A percentile compares a stretch with the other conserved stretches of the same genome.
phyloP scores from a whole-genome alignment of 441 rosid genomes.

The Brassica hybrid region DNA sequence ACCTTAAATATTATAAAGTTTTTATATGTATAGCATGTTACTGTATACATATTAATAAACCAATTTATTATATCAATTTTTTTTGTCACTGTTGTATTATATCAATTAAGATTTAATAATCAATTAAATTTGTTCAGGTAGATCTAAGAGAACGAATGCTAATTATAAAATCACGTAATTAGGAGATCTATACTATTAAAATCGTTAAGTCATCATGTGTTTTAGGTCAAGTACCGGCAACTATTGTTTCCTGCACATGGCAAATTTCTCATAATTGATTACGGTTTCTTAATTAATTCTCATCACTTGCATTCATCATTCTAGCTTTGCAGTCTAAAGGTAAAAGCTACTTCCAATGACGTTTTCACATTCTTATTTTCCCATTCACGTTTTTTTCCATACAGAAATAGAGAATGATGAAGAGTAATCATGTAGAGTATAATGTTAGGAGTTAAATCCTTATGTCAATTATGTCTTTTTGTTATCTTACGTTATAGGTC shows the following conservation, averaged over 20 bases:
- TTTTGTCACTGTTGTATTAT: too few species aligned
- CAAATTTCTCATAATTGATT: conserved; percentile 31
- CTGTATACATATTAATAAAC: conserved; percentile 2
- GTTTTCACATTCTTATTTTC: neutral
- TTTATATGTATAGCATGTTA: conserved; percentile 2
- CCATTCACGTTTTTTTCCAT: neutral
- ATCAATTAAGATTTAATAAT: neutral
- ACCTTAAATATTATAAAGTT: neutral
- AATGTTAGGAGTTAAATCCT: neutral
- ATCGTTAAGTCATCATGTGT: conserved; percentile 29
- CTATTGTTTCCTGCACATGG: conserved; percentile 35
- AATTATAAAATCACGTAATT: conserved; percentile 20
- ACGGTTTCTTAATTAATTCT: too few species aligned
- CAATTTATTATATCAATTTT: neutral
- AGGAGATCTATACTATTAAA: conserved; percentile 14
- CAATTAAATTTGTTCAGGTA: conserved; percentile 32
- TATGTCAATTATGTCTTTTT: too few species aligned
- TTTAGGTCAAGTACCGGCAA: conserved; percentile 29
- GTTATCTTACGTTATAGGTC: conserved; percentile 10
- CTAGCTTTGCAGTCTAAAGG: neutral
- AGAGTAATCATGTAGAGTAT: conserved; percentile 3
- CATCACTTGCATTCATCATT: neutral
- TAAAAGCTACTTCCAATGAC: neutral
- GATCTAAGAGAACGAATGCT: conserved; percentile 28
- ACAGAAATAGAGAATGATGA: too few species aligned